A percentile compares a stretch with the other conserved stretches of the same genome.
Evolutionary conservation across 768 basidiomycete genomes (phyloP).

Genomic region (Punctularia strigosozonata): DNA sequence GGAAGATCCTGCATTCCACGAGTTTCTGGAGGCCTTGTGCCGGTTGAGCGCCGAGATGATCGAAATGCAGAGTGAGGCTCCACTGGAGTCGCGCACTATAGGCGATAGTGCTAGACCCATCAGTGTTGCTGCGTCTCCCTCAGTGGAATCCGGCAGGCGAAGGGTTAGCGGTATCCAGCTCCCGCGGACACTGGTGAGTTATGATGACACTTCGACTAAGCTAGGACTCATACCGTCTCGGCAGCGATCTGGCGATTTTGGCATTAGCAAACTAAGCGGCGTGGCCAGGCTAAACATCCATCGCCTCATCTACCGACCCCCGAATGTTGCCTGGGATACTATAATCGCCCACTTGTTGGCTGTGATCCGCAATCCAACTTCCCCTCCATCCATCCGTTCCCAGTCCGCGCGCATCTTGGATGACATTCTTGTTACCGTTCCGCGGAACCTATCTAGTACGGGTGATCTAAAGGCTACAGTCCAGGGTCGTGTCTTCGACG

Average conservation of each 20-base stretch:
- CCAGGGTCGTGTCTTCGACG: slow-evolving; percentile 78
- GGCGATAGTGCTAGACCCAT: no score
- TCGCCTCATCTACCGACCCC: slow-evolving; percentile 73
- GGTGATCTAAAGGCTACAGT: slow-evolving; percentile 57
- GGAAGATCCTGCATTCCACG: slow-evolving; percentile 71
- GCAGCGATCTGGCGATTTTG: slow-evolving; percentile 92
- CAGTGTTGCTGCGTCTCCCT: no score
- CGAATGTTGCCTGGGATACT: slow-evolving; percentile 76
- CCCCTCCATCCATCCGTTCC: slow-evolving; percentile 67
- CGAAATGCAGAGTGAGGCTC: slow-evolving; percentile 58
- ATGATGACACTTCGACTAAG: no score
- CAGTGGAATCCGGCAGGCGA: no score
- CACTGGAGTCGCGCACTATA: no score
- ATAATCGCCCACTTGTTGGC: slow-evolving; percentile 73
- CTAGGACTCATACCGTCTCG: no score
- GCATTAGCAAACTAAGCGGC: slow-evolving; percentile 75
- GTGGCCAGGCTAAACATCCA: slow-evolving; percentile 78
- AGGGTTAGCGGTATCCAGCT: slow-evolving; percentile 85
- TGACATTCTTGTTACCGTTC: slow-evolving; percentile 70
- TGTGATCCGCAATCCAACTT: slow-evolving; percentile 55
- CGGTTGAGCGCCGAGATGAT: slow-evolving; percentile 89
- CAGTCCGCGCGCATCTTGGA: slow-evolving; percentile 86
- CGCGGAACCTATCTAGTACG: slow-evolving; percentile 50
- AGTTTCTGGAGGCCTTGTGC: slow-evolving; percentile 71
- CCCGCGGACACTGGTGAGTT: slow-evolving; percentile 61